Percentiles rank a stretch among this genome's conserved stretches.
Evolutionary conservation across 768 basidiomycete genomes (phyloP).

Genomic region (Pleurotus platypus): DNA sequence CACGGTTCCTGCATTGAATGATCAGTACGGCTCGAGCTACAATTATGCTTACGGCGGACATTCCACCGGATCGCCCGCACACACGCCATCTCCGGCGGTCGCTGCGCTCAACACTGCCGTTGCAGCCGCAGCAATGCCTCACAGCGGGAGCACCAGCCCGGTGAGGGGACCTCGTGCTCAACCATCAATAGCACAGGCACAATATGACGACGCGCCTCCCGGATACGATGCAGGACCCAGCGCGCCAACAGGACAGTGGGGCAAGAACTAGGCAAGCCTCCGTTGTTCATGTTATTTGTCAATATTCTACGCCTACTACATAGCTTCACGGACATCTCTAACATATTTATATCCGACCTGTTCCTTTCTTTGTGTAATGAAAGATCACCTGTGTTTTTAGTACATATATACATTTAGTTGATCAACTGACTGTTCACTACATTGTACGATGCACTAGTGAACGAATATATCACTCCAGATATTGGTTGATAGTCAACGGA

Average conservation of each 20-base stretch:
- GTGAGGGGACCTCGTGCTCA: constrained; percentile 39
- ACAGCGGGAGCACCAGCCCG: constrained; percentile 27
- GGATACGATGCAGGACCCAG: constrained; percentile 57
- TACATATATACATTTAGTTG: not conserved
- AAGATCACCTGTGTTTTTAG: not conserved
- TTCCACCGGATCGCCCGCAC: constrained; percentile 27
- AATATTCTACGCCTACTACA: not conserved
- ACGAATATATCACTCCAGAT: too few species aligned
- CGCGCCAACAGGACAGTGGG: constrained; percentile 51
- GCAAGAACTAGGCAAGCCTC: constrained; percentile 12
- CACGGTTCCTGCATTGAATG: constrained; percentile 37
- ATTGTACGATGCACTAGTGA: not conserved
- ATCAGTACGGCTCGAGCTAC: constrained; percentile 12
- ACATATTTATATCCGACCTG: constrained; percentile 4
- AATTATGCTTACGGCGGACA: constrained; percentile 21
- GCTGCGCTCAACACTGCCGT: constrained; percentile 27
- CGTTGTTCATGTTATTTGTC: constrained; percentile 2
- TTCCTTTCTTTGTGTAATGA: constrained; percentile 3
- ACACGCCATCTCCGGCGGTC: constrained; percentile 17
- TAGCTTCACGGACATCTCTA: constrained; percentile 1
- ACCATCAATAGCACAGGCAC: constrained; percentile 12
- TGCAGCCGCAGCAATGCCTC: constrained; percentile 13
- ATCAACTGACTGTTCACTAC: not conserved
- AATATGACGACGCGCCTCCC: constrained; percentile 58
- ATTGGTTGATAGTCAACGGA: not conserved